Base-by-base conservation (phyloP, 352 stramenopile genomes). In the Phytophthora quininea region DNA sequence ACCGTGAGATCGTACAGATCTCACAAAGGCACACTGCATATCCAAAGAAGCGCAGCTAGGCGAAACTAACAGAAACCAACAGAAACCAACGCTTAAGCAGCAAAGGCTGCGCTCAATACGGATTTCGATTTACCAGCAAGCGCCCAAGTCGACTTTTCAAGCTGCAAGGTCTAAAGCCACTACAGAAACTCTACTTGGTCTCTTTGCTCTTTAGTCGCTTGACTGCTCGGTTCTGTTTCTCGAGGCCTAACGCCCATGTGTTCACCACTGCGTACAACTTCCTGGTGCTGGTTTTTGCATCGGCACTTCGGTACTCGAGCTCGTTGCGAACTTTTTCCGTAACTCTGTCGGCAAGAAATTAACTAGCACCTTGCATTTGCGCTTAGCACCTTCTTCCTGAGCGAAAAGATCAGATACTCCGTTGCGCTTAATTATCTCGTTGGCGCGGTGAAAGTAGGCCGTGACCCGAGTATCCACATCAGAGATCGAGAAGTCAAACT, bases 401-500 rank as follows among this genome's bases (percentile, higher is more conserved):
- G 8, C 2, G 24, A 55, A 51, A 27, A 61, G 52, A 15, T 55
- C 51, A 27, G 9, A 37, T 33, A 67, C 51, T n/a, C 45, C 52
- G 2, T 67, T 50, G 15, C 12, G 50, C 35, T 61, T 67, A 33
- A 67, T 67, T 24, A 61, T 67, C 4, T 57, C 52, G 33, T 67
- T 67, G 14, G 51, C 42, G 6, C 55, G 60, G 12, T 61, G 60
- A 11, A 67, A 67, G 27, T 67, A 67, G 0, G 42, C 43, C 4
- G 52, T 61, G 12, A 67, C 35, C 29, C 27, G 9, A 15, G 50
- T 24, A 11, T 59, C 60, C 2, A 67, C 35, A 51, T 67, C 53
- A 5, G 35, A 52, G 12, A 57, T 68, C 1, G 61, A 33, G 7
- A 37, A 6, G 30, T 69, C 53, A 11, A 54, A 24, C 54, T 59